Conservation (phyloP, 306 rosid species). For the Corylus heterophylla region DNA sequence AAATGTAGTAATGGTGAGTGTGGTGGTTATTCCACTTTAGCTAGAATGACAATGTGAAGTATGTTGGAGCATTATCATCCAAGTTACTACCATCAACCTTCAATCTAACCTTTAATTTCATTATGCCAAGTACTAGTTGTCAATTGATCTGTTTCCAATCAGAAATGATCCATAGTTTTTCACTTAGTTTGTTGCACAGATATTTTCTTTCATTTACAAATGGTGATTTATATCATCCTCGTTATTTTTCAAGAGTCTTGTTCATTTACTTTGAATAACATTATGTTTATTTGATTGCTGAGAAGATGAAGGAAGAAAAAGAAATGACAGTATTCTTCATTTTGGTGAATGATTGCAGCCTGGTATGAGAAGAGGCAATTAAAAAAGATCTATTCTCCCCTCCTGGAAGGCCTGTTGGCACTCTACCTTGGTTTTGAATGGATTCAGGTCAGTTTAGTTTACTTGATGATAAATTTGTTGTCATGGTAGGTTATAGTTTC, state of each 20-base stretch:
- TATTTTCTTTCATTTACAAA: no score
- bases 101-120: no score
- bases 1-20: background rate
- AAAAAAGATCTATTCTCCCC: constrained; percentile 92
- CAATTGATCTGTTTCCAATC: no score
- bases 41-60: background rate
- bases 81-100: no score
- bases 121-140: no score
- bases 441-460: constrained; percentile 65
- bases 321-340: background rate
- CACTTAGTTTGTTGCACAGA: no score
- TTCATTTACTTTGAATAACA: no score
- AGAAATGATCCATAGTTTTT: no score
- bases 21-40: background rate
- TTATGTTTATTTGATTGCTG: background rate
- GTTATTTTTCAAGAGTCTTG: no score
- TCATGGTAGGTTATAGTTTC: background rate
- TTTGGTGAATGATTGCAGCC: constrained; percentile 54
- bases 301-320: background rate
- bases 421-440: constrained; percentile 97
- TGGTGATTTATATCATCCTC: no score
- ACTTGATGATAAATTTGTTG: background rate
- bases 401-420: constrained; percentile 89
- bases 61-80: no score
- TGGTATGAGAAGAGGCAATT: constrained; percentile 93